phyloP scores from a whole-genome alignment of 1,284 basidiomycete species.

The Cutaneotrichosporon dermatis region DNA sequence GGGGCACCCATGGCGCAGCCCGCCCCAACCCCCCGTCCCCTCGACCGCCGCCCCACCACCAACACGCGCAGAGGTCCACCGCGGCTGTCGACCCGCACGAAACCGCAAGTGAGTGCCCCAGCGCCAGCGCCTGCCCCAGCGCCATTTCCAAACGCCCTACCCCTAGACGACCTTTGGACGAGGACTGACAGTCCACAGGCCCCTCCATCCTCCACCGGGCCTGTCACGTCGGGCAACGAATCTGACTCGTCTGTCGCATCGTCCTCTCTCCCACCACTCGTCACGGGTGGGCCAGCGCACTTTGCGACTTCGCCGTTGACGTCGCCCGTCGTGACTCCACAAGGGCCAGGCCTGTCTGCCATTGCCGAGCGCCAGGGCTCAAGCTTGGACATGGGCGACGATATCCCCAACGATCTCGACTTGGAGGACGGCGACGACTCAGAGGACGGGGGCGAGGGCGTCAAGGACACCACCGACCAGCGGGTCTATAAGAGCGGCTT shows the following conservation, averaged over 20 bases:
- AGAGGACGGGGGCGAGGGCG: slow-evolving; percentile 52
- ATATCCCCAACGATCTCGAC: slow-evolving; percentile 47
- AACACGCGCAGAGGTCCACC: slow-evolving; percentile 1
- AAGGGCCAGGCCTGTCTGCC: slow-evolving; percentile 28
- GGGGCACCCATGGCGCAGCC: not conserved
- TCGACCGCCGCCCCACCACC: not conserved
- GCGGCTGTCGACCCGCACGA: slow-evolving; percentile 4
- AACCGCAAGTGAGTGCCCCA: not conserved
- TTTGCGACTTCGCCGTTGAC: slow-evolving; percentile 18
- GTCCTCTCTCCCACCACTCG: slow-evolving; percentile 30
- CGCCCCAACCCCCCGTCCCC: not conserved
- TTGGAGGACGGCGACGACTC: slow-evolving; percentile 63
- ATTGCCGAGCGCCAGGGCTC: slow-evolving; percentile 27
- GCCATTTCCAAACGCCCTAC: not conserved
- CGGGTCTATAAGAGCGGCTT: slow-evolving; percentile 84
- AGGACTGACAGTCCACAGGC: not conserved
- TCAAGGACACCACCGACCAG: slow-evolving; percentile 57
- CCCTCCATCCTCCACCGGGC: not conserved
- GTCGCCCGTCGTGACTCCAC: slow-evolving; percentile 18
- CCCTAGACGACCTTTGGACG: not conserved
- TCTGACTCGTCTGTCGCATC: slow-evolving; percentile 65
- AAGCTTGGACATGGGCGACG: not conserved
- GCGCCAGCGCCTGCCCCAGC: not conserved
- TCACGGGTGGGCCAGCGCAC: not conserved
- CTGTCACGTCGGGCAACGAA: slow-evolving; percentile 58